A percentile compares a stretch with the other conserved stretches of the same genome.
Conservation (phyloP, 352 stramenopile genomes). For the Aphanomyces cochlioides region DNA sequence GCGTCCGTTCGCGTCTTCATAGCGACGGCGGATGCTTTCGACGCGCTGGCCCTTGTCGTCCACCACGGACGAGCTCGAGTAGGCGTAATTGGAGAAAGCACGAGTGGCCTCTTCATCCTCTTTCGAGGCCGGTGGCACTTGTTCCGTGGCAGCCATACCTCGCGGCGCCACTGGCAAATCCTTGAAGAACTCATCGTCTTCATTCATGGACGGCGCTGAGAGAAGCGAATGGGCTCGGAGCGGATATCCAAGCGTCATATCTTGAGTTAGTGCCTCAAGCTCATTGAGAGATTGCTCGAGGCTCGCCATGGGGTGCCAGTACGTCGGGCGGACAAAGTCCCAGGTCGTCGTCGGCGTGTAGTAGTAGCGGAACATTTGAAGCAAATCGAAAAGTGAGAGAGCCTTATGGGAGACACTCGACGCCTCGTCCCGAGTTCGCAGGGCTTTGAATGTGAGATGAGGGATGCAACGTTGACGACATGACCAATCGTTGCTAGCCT, state of each 20-base stretch:
- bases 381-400: no score
- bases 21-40: slow-evolving; percentile 68
- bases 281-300: slow-evolving; percentile 84
- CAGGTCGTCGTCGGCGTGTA: slow-evolving; percentile 55
- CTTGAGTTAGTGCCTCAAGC: slow-evolving; percentile 43
- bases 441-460: no score
- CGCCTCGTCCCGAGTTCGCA: no score
- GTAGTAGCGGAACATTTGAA: background rate
- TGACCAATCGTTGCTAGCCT: no score
- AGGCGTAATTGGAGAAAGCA: slow-evolving; percentile 75
- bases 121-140: slow-evolving; percentile 35
- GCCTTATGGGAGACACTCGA: no score
- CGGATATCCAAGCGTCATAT: slow-evolving; percentile 41
- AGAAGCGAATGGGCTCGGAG: slow-evolving; percentile 37
- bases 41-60: slow-evolving; percentile 64
- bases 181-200: slow-evolving; percentile 78
- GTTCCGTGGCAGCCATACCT: slow-evolving; percentile 23
- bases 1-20: slow-evolving; percentile 74
- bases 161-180: slow-evolving; percentile 52
- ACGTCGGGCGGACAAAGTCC: slow-evolving; percentile 68
- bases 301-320: slow-evolving; percentile 78
- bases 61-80: slow-evolving; percentile 63
- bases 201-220: slow-evolving; percentile 38
- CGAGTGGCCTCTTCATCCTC: slow-evolving; percentile 35
- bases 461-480: no score